Base-by-base conservation (phyloP, 2,329 filamentous ascomycete species). In the Metarhizium album region DNA sequence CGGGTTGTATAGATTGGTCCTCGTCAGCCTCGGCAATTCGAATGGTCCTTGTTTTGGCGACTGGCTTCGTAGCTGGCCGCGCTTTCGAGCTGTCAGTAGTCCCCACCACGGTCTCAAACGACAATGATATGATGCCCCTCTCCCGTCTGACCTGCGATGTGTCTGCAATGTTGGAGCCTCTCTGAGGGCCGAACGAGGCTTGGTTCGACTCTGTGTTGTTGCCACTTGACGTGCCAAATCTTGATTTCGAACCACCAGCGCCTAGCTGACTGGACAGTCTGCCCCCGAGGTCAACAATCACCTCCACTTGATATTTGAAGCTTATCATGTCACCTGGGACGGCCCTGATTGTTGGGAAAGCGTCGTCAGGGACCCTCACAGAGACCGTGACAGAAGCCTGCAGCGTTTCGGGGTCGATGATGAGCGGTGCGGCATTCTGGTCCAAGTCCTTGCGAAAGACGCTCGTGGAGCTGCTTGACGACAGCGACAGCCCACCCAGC, bases 391-490 rank as follows among this genome's bases (percentile, higher is more conserved):
- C 81, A 45, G 85, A 84, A 1, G 90, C 83, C 20, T 83, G 85
- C 57, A 96, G 74, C 1, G 84, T 90, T 24, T 67, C 72, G 0
- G 90, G 91, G 61, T 97, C 86, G 49, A 97, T 84, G 50, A 96
- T 88, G 45, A 98, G 74, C 4, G 93, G 90, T 20, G 87, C 85
- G 51, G 94, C 89, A 1, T 86, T 84, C 65, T 98, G 93, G 4
- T 87, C 85, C 3, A 98, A 72, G 64, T 98, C 93, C 65, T 97
- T 97, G 49, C 93, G 85, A 64, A 96, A 97, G n/a, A 93, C 79
- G 65, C 90, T 93, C 63, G 83, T 91, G 2, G 90, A 90, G 37
- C 88, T 85, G 6, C 87, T 86, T 1, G 89, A 93, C 1, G 87
- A 88, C 40, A 97, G 74, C 1, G 90, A 94, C 27, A 97, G 73